phyloP scores from a whole-genome alignment of 2,329 filamentous ascomycete genomes.

The Clonostachys sp. region DNA sequence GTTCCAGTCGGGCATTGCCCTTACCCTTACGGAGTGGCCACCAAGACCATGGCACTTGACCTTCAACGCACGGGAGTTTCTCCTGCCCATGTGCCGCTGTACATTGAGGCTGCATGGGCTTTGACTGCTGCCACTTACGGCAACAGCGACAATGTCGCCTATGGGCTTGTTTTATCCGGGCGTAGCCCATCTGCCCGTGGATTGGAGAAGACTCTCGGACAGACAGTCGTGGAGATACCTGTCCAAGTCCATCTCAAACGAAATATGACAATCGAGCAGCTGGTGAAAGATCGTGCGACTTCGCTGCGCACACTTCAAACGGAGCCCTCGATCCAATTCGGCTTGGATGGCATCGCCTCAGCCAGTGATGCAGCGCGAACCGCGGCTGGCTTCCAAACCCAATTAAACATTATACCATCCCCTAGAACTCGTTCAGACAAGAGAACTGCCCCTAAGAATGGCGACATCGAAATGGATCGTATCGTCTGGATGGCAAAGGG shows the following conservation, averaged over 20 bases:
- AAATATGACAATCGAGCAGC: conserved; percentile 13
- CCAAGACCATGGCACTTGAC: conserved; percentile 34
- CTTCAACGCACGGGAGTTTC: neutral
- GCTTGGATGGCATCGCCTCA: neutral
- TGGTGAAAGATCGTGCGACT: conserved; percentile 43
- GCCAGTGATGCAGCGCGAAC: neutral
- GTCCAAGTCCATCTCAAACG: conserved; percentile 1
- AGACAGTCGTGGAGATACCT: conserved; percentile 1
- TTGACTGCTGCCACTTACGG: conserved; percentile 4
- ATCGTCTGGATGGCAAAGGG: neutral
- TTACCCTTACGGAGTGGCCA: too few relatives aligned
- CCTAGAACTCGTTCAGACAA: neutral
- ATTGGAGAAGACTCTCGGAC: conserved; percentile 1
- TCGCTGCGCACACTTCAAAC: neutral
- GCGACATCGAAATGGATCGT: neutral
- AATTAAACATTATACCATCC: neutral
- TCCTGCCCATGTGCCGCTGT: conserved; percentile 1
- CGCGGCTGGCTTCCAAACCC: neutral
- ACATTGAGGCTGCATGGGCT: conserved; percentile 4
- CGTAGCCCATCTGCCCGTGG: neutral
- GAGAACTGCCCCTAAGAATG: neutral
- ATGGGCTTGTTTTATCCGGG: conserved; percentile 2
- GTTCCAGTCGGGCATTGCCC: neutral
- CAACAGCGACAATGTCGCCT: conserved; percentile 3
- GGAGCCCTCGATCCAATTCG: neutral